Evolutionary conservation across 129 eudicot genomes (phyloP), one percentile per base, ranked within the genome.

Genomic region (Escallonia herrerae): DNA sequence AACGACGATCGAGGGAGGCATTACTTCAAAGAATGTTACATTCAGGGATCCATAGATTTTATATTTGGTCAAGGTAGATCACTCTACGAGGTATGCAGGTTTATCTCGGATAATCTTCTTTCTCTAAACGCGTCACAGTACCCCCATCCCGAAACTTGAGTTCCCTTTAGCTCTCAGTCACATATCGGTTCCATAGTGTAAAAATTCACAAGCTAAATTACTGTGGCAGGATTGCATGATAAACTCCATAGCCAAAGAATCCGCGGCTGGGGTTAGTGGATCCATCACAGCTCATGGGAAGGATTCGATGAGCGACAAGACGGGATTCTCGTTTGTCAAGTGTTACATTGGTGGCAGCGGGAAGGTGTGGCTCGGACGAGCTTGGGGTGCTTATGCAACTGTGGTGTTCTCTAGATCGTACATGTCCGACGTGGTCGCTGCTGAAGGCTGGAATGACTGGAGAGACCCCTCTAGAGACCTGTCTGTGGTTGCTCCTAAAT

Each of bases 371-470:
- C 89, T 93, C 4, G 98, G 98, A 10, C 77, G 98, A 65, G 96
- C 98, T 6, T 93, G 98, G 98, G 95, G 98, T 40, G 58, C 67
- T 56, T 93, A 85, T 69, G 83, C 98, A 2, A 93, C 87, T 3
- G 86, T 79, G 8, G 80, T 93, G 42, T 93, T 87, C 67, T 62
- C 89, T 6, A 85, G 77, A 62, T 79, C 95, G 15, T 72, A 81
- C 61, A 87, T 93, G 98, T 77, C 89, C 6, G 70, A 76, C n/a
- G 87, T 93, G 39, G 84, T 93, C 43, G 64, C 95, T 45, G 54
- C 83, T 37, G 96, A 93, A 50, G 98, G 98, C 8, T 93, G 98
- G 98, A 81, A 93, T 76, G 87, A 93, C 40, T 88, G 96, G 96
- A 76, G 63, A 65, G 97, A 91, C 40, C 53, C 84, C 38, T 72